Evolutionary conservation across 768 basidiomycete genomes (phyloP).

Genomic region (Amanita inopinata): DNA sequence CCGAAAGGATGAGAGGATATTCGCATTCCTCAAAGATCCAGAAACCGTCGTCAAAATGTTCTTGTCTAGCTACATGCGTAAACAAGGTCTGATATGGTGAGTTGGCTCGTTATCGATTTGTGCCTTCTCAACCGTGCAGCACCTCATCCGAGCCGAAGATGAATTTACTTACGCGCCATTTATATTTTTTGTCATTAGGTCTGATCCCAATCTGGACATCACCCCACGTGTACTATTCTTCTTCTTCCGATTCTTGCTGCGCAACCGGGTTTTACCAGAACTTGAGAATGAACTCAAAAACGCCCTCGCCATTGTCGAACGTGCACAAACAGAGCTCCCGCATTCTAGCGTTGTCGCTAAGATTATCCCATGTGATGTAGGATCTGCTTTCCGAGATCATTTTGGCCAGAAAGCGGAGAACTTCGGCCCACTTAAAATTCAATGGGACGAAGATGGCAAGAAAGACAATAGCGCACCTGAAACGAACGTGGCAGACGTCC

Average conservation of each 20-base stretch:
- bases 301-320: constrained; percentile 7
- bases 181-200: too few relatives aligned
- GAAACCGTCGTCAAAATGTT: constrained; percentile 51
- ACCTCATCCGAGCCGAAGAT: not conserved
- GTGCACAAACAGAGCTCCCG: constrained; percentile 9
- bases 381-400: constrained; percentile 6
- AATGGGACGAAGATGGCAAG: constrained; percentile 35
- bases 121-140: not conserved
- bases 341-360: constrained; percentile 10
- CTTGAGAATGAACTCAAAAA: constrained; percentile 4
- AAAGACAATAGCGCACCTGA: too few relatives aligned
- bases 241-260: constrained; percentile 35
- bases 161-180: too few relatives aligned
- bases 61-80: constrained; percentile 58
- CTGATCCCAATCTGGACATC: constrained; percentile 29
- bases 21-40: constrained; percentile 52
- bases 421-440: constrained; percentile 2
- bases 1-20: constrained; percentile 32
- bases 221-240: constrained; percentile 35
- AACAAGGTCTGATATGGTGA: constrained; percentile 63
- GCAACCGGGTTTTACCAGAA: constrained; percentile 31
- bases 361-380: constrained; percentile 9
- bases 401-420: constrained; percentile 10
- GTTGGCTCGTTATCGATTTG: not conserved
- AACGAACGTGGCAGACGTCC: not conserved